These are phyloP conservation scores for Albizia julibrissin DNA, from an alignment of 306 rosid species.

Conservation along the genomic window DNA sequence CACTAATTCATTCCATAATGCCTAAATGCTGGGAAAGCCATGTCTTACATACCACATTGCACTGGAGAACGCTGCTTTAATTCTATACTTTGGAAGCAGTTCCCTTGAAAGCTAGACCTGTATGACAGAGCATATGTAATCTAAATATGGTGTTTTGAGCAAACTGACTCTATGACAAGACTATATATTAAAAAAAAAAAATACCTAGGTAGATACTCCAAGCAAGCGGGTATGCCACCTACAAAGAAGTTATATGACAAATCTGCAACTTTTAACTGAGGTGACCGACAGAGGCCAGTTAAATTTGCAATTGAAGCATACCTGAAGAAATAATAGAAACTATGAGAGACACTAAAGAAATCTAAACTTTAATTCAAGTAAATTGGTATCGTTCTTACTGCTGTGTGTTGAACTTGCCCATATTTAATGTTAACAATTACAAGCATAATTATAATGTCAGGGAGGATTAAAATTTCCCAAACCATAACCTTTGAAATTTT, in stretches of 20 bases:
- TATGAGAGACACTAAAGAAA: slow-evolving; percentile 33
- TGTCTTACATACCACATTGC: slow-evolving; percentile 65
- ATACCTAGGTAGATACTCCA: slow-evolving; percentile 85
- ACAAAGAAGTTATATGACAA: slow-evolving; percentile 88
- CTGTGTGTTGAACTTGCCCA: slow-evolving; percentile 13
- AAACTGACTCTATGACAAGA: slow-evolving; percentile 28
- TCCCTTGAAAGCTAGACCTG: slow-evolving; percentile 89
- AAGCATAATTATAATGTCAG: background rate
- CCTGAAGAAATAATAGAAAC: slow-evolving; percentile 52
- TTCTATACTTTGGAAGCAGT: slow-evolving; percentile 71
- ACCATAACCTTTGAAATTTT: background rate
- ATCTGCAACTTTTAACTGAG: slow-evolving; percentile 75
- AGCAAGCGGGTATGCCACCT: slow-evolving; percentile 86
- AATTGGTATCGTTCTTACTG: slow-evolving; percentile 2
- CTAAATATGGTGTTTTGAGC: slow-evolving; percentile 31
- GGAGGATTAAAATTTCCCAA: slow-evolving; percentile 14
- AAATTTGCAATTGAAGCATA: slow-evolving; percentile 50
- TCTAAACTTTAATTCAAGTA: slow-evolving; percentile 20
- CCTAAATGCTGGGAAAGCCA: slow-evolving; percentile 28
- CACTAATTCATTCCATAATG: slow-evolving; percentile 20
- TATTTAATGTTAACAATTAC: slow-evolving; percentile 10
- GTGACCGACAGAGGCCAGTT: slow-evolving; percentile 71
- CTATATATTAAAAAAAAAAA: slow-evolving; percentile 28
- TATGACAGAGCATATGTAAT: slow-evolving; percentile 25
- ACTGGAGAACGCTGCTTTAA: slow-evolving; percentile 64